Percentiles rank a stretch among this genome's conserved stretches.
phyloP scores from a whole-genome alignment of 179 eudicot genomes.

The Dionaea muscipula region DNA sequence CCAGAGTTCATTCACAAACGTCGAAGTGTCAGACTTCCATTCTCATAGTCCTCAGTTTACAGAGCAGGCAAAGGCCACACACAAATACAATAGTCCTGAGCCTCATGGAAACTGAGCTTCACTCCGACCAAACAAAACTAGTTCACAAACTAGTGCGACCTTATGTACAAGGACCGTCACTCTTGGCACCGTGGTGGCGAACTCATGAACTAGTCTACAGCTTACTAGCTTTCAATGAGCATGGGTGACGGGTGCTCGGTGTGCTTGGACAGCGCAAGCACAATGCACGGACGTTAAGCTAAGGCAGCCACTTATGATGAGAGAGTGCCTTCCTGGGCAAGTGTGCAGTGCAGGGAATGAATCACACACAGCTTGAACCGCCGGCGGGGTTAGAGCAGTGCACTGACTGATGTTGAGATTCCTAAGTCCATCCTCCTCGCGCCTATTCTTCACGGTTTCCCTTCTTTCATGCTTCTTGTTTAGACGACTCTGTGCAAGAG shows the following conservation, averaged over 20 bases:
- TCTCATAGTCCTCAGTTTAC: no score
- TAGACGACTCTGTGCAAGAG: constrained; percentile 60
- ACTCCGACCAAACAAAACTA: no score
- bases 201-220: no score
- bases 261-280: constrained; percentile 58
- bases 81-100: no score
- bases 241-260: constrained; percentile 33
- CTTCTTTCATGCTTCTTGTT: constrained; percentile 37
- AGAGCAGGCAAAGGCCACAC: no score
- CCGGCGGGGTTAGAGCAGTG: constrained; percentile 81
- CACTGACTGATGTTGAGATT: constrained; percentile 91
- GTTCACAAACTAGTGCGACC: background rate
- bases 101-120: no score
- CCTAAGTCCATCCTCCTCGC: constrained; percentile 60
- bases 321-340: constrained; percentile 74
- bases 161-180: background rate
- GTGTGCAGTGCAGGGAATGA: constrained; percentile 81
- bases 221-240: constrained; percentile 30
- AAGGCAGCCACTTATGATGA: constrained; percentile 82
- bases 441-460: constrained; percentile 44
- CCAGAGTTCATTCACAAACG: no score
- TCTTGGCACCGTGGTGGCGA: no score
- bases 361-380: constrained; percentile 80
- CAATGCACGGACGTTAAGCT: constrained; percentile 75
- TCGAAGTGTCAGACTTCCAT: no score